A percentile compares a stretch with the other conserved stretches of the same genome.
Evolutionary conservation across 2,329 filamentous ascomycete genomes (phyloP).

Genomic region (Penicillium brevicompactum): DNA sequence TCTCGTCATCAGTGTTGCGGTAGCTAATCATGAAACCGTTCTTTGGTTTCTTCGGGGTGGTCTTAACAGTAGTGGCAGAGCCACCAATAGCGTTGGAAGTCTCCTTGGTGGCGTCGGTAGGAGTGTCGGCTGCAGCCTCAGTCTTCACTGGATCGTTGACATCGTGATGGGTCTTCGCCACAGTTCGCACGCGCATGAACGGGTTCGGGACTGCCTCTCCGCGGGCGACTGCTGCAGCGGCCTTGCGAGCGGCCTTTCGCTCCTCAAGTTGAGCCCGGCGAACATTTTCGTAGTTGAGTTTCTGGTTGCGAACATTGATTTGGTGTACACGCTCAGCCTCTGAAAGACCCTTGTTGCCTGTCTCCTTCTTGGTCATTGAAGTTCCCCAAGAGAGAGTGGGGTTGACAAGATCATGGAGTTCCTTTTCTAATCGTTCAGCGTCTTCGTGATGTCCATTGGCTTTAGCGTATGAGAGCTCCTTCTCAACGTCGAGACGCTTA

Average conservation of each 20-base stretch:
- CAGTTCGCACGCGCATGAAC: constrained; percentile 65
- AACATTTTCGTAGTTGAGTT: constrained; percentile 84
- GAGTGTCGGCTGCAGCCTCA: constrained; percentile 31
- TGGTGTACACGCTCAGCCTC: constrained; percentile 83
- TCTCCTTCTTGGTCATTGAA: constrained; percentile 60
- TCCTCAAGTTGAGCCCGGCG: constrained; percentile 87
- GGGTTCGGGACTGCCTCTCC: constrained; percentile 61
- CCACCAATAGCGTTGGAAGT: constrained; percentile 56
- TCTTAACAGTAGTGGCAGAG: constrained; percentile 52
- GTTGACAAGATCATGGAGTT: constrained; percentile 48
- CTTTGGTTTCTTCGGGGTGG: constrained; percentile 39
- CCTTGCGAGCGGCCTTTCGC: constrained; percentile 63
- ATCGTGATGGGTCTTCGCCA: constrained; percentile 69
- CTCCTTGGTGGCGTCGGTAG: constrained; percentile 43
- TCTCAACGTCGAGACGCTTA: constrained; percentile 68
- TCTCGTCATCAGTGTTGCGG: constrained; percentile 85
- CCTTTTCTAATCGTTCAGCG: constrained; percentile 50
- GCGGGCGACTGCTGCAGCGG: constrained; percentile 62
- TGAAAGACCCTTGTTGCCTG: constrained; percentile 49
- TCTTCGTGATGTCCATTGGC: constrained; percentile 64
- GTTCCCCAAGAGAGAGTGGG: constrained; percentile 76
- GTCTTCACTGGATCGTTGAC: constrained; percentile 41
- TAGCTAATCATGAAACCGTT: constrained; percentile 67
- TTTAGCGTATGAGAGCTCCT: constrained; percentile 67
- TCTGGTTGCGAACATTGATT: constrained; percentile 82